Conservation (phyloP, 2,329 filamentous ascomycete species). For the Cryphonectria nitschkei region DNA sequence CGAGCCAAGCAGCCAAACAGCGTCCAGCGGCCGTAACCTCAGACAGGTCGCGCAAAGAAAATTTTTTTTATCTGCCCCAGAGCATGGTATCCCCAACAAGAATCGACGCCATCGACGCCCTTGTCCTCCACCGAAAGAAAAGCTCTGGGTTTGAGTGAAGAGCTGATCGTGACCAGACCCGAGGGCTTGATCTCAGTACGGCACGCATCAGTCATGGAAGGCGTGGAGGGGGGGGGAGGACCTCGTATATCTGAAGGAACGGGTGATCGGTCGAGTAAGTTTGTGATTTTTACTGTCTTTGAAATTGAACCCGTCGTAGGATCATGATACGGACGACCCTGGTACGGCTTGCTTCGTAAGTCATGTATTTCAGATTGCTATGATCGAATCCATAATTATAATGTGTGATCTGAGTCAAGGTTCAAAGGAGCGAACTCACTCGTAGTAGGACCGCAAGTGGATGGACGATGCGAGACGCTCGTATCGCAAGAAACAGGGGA, state of each 20-base stretch:
- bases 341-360: background rate
- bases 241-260: background rate
- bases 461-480: background rate
- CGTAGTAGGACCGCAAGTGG: background rate
- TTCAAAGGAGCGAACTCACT: slow-evolving; percentile 1
- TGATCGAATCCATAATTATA: background rate
- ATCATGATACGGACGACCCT: background rate
- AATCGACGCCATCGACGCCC: background rate
- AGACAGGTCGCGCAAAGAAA: slow-evolving; percentile 11
- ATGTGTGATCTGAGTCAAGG: background rate
- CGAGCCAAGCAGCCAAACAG: background rate
- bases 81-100: slow-evolving; percentile 5
- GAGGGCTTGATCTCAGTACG: background rate
- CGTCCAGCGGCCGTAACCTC: slow-evolving; percentile 5
- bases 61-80: background rate
- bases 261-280: background rate
- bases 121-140: background rate
- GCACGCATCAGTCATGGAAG: background rate
- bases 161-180: background rate
- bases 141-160: slow-evolving; percentile 2
- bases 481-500: background rate
- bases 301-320: too few relatives aligned
- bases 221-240: background rate
- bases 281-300: background rate
- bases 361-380: background rate